These are phyloP conservation scores for Haberlea rhodopensis DNA, from an alignment of 257 asterid genomes.

Conservation along the genomic window DNA sequence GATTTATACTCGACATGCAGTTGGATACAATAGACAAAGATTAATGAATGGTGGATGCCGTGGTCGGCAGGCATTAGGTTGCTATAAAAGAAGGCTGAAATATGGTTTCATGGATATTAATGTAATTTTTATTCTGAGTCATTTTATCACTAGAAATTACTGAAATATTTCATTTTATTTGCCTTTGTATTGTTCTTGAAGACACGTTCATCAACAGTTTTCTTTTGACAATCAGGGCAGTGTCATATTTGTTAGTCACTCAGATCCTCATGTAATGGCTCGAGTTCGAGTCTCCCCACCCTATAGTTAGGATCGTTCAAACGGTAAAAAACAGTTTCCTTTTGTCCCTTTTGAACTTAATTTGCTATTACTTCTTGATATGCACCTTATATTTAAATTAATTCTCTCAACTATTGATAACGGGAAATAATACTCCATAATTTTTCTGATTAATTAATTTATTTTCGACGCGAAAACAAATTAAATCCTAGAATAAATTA, in stretches of 20 bases:
- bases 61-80: constrained; percentile 39
- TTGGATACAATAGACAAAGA: constrained; percentile 39
- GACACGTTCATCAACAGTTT: constrained; percentile 20
- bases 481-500: no score
- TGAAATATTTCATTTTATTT: neutral
- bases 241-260: no score
- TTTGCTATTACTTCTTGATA: no score
- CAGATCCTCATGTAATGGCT: no score
- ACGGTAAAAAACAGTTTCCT: no score
- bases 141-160: constrained; percentile 42
- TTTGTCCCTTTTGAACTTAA: neutral
- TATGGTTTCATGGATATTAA: constrained; percentile 40
- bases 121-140: no score
- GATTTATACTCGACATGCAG: constrained; percentile 48
- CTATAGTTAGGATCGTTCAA: no score
- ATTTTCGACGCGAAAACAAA: no score
- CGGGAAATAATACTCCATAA: neutral
- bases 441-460: neutral
- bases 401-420: neutral
- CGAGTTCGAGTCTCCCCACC: no score
- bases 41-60: constrained; percentile 37
- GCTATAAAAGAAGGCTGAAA: constrained; percentile 47
- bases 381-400: neutral
- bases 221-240: no score
- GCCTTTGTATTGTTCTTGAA: no score